Base-by-base conservation (phyloP, 176 grass and related monocot genomes). In the Musa acuminata region DNA sequence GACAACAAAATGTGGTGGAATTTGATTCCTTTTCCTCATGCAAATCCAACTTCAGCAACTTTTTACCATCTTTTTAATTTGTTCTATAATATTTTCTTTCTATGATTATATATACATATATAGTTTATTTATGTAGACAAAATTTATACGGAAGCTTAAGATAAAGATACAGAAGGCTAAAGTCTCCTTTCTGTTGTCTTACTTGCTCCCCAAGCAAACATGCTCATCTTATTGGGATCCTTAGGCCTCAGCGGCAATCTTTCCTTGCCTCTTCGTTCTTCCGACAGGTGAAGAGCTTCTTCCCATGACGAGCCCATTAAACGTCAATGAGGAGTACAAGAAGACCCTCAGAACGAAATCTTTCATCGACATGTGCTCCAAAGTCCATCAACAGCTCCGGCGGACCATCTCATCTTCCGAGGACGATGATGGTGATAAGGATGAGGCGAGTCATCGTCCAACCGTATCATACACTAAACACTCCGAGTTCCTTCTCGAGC, bases 261-360 rank as follows among this genome's bases (percentile, higher is more conserved):
- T 29, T 29, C 29, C 29, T 29, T 35, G 23, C 64, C 8, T 29
- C 27, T 67, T 14, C 23, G 16, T 29, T 67, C 13, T 14, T 13
- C 64, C 11, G 20, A n/a, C 24, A 55, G 23, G 13, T 1, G 3
- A 25, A 23, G 49, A 26, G 51, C 27, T 29, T 29, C 72, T 13
- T 1, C 8, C 51, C 8, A 27, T 53, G 52, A 21, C 13, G 55
- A 12, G 55, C n/a, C n/a, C n/a, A n/a, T n/a, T n/a, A n/a, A n/a
- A n/a, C n/a, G n/a, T n/a, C n/a, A n/a, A n/a, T n/a, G 94, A 98
- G 67, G 94, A 98, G 85, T 98, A 98, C 86, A 80, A 73, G 62
- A 72, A 74, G 27, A 83, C 82, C 8, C 89, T 98, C 53, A 83
- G 81, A 69, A 89, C 94, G 53, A 88, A 85, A 62, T 93, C 90